A percentile compares a stretch with the other conserved stretches of the same genome.
These are phyloP conservation scores for Cercospora zeina DNA, from an alignment of 2,329 filamentous ascomycete species.

Conservation along the genomic window DNA sequence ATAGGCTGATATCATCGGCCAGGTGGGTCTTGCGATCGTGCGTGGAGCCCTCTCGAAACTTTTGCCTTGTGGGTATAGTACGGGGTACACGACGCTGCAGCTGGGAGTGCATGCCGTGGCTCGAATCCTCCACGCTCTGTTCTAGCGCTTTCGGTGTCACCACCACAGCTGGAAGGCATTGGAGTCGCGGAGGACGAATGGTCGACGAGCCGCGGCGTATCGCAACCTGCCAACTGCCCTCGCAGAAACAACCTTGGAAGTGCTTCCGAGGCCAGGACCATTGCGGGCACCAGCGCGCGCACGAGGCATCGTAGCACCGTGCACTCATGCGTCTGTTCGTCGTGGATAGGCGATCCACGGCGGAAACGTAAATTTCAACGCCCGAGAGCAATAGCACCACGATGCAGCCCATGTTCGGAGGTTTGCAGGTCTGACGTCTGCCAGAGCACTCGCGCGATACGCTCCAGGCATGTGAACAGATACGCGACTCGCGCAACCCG, in stretches of 20 bases:
- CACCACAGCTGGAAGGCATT: neutral
- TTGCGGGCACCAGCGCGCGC: neutral
- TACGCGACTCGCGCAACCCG: neutral
- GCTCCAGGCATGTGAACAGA: neutral
- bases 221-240: neutral
- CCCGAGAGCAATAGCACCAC: no score
- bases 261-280: neutral
- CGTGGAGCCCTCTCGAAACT: constrained; percentile 10
- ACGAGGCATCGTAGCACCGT: neutral
- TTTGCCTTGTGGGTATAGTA: neutral
- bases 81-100: neutral
- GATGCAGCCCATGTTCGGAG: no score
- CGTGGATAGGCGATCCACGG: neutral
- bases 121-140: neutral
- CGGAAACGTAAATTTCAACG: neutral
- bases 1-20: neutral
- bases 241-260: neutral
- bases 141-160: constrained; percentile 6
- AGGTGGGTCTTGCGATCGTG: neutral
- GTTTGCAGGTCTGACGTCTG: neutral
- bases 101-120: constrained; percentile 1
- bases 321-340: neutral
- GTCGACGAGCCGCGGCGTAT: neutral
- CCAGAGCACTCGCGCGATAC: neutral
- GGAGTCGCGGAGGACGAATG: neutral